phyloP scores from a whole-genome alignment of 1,139 yeast genomes.

The Pichia terricola region DNA sequence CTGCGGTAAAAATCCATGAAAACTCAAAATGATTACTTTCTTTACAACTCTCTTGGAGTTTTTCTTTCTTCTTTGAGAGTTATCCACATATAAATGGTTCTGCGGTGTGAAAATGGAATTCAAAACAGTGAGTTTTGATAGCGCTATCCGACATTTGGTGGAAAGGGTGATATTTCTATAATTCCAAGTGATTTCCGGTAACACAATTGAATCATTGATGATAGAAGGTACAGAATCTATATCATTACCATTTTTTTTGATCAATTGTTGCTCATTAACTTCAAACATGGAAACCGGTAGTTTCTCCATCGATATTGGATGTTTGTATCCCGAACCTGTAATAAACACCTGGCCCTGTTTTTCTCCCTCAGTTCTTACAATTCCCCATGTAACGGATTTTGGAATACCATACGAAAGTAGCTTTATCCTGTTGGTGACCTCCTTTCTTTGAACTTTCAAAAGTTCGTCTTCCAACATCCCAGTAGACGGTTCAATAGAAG shows the following conservation, averaged over 20 bases:
- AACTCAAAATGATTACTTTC: constrained; percentile 35
- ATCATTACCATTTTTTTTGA: neutral
- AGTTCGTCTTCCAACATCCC: constrained; percentile 10
- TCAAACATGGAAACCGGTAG: constrained; percentile 23
- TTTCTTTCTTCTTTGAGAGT: constrained; percentile 16
- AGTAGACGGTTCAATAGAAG: constrained; percentile 3
- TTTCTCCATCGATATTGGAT: constrained; percentile 21
- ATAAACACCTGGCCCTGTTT: constrained; percentile 28
- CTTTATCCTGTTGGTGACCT: constrained; percentile 14
- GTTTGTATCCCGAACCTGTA: constrained; percentile 28
- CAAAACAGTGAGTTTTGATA: constrained; percentile 20
- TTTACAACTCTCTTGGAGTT: constrained; percentile 16
- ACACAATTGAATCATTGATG: constrained; percentile 11
- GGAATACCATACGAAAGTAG: constrained; percentile 14
- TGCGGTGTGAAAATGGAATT: constrained; percentile 16
- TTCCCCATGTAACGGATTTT: constrained; percentile 21
- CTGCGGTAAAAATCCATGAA: constrained; percentile 46
- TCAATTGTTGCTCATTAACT: constrained; percentile 13
- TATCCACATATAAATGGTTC: constrained; percentile 24
- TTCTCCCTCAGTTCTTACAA: constrained; percentile 5
- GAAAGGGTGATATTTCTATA: constrained; percentile 27
- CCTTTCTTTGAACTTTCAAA: constrained; percentile 7
- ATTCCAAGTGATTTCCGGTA: constrained; percentile 21
- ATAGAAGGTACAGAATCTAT: neutral
- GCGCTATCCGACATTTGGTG: constrained; percentile 31